Conservation (phyloP, 306 rosid species). For the Citrullus amarus region DNA sequence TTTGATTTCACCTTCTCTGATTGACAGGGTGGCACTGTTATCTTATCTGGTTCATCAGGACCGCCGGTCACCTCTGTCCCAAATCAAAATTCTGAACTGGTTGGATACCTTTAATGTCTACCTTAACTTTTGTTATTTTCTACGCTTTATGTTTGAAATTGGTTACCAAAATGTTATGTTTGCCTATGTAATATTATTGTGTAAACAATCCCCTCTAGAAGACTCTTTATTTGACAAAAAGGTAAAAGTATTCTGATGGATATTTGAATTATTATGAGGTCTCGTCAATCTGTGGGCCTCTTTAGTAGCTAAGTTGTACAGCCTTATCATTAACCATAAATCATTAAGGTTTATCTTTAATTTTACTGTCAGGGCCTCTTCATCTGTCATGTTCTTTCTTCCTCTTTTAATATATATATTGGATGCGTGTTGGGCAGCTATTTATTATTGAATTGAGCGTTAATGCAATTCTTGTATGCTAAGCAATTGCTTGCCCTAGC, state of each 20-base stretch:
- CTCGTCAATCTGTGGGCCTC: background rate
- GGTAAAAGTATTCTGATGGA: background rate
- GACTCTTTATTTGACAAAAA: background rate
- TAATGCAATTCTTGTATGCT: background rate
- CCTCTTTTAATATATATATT: background rate
- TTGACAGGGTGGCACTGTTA: conserved; percentile 85
- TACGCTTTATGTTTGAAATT: background rate
- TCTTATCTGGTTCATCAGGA: conserved; percentile 96
- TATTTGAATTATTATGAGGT: background rate
- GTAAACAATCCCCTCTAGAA: background rate
- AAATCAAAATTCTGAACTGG: conserved; percentile 94
- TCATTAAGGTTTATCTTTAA: background rate
- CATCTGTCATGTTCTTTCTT: background rate
- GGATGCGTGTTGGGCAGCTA: background rate
- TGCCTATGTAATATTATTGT: background rate
- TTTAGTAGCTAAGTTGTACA: background rate
- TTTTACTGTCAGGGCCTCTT: background rate
- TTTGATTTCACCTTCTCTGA: conserved; percentile 14
- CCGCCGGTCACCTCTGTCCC: conserved; percentile 94
- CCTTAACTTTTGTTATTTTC: background rate
- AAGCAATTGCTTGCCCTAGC: background rate
- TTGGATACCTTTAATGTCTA: conserved; percentile 3
- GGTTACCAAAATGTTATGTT: background rate
- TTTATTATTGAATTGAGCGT: background rate
- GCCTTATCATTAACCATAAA: background rate